Evolutionary conservation across 2,329 filamentous ascomycete genomes (phyloP), one percentile per base, ranked within the genome.

Genomic region (Talaromyces sp.): DNA sequence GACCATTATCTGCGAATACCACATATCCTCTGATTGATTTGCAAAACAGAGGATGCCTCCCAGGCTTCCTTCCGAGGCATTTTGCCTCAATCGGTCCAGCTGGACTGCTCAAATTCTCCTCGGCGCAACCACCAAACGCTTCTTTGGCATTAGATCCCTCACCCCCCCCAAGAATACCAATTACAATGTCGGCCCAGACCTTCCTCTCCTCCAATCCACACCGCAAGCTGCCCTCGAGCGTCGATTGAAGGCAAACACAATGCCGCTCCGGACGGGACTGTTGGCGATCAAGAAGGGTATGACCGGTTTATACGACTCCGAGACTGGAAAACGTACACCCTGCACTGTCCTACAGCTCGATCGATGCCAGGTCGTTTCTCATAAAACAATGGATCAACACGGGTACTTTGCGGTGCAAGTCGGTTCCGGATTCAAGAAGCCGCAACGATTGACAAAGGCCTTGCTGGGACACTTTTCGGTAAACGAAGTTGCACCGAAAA

Each of bases 321-420:
- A 87, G 69, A 90, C 90, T 28, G 90, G 91, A 69, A 84, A 84
- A 67, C 88, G 93, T 67, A 89, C 88, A 63, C 84, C 93, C 21
- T 96, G 92, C 81, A 99, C 95, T 14, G 89, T 99, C 60, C 84
- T 99, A 63, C 93, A 98, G 80, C 83, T 99, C 70, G 95, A 99
- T 77, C 84, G 91, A 70, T 92, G 96, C 65, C 90, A 98, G 79
- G 92, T 97, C 8, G 82, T 97, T 42, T 88, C 89, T 64, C 88
- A 91, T 79, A 97, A 96, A 83, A 95, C 91, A 66, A 81, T 87
- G 37, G 81, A 87, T 66, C 81, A 83, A 72, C 88, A 98, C 76
- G 95, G 95, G 21, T 99, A 99, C 80, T 97, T 86, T 83, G 95
- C 93, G 16, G 92, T 98, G 14, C 93, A 97, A 79, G 80, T 99